Percentiles rank a stretch among this genome's conserved stretches.
Conservation (phyloP, 768 basidiomycete species). For the Nidularia sp. region DNA sequence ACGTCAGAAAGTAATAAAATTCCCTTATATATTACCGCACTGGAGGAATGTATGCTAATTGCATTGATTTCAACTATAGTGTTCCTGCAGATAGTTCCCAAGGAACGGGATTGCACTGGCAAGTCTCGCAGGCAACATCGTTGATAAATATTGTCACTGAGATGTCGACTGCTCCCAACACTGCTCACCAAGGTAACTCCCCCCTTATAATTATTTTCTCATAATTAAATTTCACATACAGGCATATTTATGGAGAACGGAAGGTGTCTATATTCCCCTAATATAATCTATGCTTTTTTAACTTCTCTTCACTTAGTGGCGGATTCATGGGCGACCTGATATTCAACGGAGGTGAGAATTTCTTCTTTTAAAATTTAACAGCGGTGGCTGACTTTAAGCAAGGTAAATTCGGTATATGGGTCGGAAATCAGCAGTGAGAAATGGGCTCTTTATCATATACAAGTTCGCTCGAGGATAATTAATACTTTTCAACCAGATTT, state of each 20-base stretch:
- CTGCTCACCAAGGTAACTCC: slow-evolving; percentile 56
- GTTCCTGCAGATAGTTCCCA: slow-evolving; percentile 48
- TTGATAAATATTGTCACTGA: slow-evolving; percentile 68
- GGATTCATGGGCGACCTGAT: slow-evolving; percentile 52
- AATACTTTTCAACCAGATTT: slow-evolving; percentile 25
- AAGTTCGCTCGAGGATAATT: no score
- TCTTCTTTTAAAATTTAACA: no score
- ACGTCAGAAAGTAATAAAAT: slow-evolving; percentile 29
- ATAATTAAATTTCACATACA: background rate
- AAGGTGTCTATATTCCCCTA: slow-evolving; percentile 32
- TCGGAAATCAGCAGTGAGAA: slow-evolving; percentile 75
- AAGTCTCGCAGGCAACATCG: slow-evolving; percentile 76
- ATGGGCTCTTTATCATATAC: background rate
- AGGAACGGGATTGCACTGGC: slow-evolving; percentile 80
- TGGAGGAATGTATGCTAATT: no score
- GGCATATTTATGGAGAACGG: slow-evolving; percentile 76
- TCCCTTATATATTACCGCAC: no score
- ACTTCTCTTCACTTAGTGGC: slow-evolving; percentile 24
- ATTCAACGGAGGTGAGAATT: slow-evolving; percentile 37
- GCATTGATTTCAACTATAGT: slow-evolving; percentile 22
- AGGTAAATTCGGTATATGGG: slow-evolving; percentile 67
- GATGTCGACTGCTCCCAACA: slow-evolving; percentile 62
- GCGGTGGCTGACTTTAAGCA: no score
- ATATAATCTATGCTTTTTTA: no score
- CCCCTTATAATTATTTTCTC: background rate